Evolutionary conservation across 164 flowering plant species (phyloP).

Genomic region (Platanus orientalis): DNA sequence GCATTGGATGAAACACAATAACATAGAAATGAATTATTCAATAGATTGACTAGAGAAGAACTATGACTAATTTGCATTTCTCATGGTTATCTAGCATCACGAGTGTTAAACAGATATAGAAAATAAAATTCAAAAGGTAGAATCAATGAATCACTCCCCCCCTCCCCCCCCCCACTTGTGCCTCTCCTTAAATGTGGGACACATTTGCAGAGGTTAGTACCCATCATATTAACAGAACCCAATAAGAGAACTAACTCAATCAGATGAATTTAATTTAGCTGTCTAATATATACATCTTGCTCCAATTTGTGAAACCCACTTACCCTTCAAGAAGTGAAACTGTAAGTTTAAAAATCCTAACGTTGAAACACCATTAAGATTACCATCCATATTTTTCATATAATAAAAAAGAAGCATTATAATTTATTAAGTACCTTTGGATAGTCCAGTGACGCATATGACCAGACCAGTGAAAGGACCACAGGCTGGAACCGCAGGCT

Average conservation of each 20-base stretch:
- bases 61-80: background rate
- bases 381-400: background rate
- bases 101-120: background rate
- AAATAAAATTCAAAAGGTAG: background rate
- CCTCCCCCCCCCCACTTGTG: too few species aligned
- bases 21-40: background rate
- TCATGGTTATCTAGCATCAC: background rate
- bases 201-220: too few species aligned
- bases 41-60: background rate
- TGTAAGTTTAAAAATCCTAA: background rate
- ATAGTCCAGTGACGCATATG: slow-evolving; percentile 87
- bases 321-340: background rate
- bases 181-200: too few species aligned
- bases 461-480: slow-evolving; percentile 76
- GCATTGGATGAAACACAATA: background rate
- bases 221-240: too few species aligned
- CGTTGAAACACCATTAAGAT: background rate
- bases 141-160: background rate
- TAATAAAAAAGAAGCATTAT: background rate
- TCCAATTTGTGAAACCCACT: too few species aligned
- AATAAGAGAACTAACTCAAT: too few species aligned
- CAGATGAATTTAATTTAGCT: too few species aligned
- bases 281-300: too few species aligned
- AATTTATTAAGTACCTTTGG: slow-evolving; percentile 54
- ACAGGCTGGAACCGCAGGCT: slow-evolving; percentile 13